Conservation (phyloP, 2,329 filamentous ascomycete species). For the Phialophora chinensis region DNA sequence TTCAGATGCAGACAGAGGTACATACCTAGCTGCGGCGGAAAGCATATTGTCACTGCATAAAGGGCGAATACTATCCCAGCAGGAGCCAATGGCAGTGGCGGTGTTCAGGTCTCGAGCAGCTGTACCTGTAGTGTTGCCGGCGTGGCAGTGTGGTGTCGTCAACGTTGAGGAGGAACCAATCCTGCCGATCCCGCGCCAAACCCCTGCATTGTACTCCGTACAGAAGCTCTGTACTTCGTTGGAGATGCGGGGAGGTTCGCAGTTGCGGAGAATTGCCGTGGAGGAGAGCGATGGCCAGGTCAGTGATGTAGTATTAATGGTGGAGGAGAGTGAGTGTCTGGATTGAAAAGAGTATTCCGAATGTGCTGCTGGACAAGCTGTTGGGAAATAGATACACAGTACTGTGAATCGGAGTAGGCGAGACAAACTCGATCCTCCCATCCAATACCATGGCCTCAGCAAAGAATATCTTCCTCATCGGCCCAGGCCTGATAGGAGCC, state of each 20-base stretch:
- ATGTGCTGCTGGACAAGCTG: too few species aligned
- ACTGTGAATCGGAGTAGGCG: background rate
- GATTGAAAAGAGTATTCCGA: too few species aligned
- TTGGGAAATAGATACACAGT: too few species aligned
- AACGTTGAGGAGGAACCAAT: background rate
- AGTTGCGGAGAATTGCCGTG: background rate
- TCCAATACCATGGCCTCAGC: slow-evolving; percentile 17
- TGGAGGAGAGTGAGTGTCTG: too few species aligned
- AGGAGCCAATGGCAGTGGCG: too few species aligned
- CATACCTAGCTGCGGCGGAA: too few species aligned
- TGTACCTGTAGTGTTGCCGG: too few species aligned
- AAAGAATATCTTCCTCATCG: slow-evolving; percentile 32
- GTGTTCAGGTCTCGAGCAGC: too few species aligned
- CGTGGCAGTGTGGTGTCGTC: background rate
- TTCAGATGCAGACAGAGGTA: too few species aligned
- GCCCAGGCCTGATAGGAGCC: slow-evolving; percentile 45
- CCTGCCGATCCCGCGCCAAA: background rate
- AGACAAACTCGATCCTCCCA: background rate
- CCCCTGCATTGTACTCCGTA: background rate
- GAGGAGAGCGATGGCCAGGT: background rate
- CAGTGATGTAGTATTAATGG: too few species aligned
- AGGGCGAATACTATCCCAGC: too few species aligned
- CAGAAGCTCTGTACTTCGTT: background rate
- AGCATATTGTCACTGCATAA: too few species aligned
- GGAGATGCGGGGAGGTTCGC: background rate